Percentiles rank a stretch among this genome's conserved stretches.
Conservation (phyloP, 2,329 filamentous ascomycete genomes). For the Biscogniauxia mediterranea region DNA sequence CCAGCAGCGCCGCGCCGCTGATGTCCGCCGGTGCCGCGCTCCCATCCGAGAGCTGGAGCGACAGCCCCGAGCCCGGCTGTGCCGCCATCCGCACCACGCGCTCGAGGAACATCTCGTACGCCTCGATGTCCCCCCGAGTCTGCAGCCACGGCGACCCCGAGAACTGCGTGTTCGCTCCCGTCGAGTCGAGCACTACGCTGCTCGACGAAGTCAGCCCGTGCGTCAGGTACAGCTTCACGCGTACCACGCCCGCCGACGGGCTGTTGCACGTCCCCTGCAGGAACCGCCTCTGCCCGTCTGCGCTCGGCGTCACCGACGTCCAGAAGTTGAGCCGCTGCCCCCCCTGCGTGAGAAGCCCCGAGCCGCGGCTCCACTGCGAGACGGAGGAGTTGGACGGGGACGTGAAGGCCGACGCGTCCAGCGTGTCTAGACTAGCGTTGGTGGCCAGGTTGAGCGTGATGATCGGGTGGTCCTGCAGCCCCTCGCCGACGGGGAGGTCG, state of each 20-base stretch:
- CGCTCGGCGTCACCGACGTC: slow-evolving; percentile 36
- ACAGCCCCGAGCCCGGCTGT: slow-evolving; percentile 10
- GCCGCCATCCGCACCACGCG: slow-evolving; percentile 13
- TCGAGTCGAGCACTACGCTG: slow-evolving; percentile 10
- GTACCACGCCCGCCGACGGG: slow-evolving; percentile 9
- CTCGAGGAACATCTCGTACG: slow-evolving; percentile 11
- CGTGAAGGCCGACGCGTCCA: slow-evolving; percentile 45
- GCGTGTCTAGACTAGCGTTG: slow-evolving; percentile 39
- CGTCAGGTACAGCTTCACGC: slow-evolving; percentile 19
- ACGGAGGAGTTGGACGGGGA: not conserved
- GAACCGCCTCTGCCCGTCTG: slow-evolving; percentile 16
- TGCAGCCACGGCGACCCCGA: slow-evolving; percentile 13
- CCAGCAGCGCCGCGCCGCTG: slow-evolving; percentile 9
- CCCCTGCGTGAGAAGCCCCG: slow-evolving; percentile 49
- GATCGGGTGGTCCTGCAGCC: slow-evolving; percentile 34
- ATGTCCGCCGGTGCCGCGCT: slow-evolving; percentile 8
- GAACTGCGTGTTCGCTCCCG: slow-evolving; percentile 11
- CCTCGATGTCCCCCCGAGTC: slow-evolving; percentile 14
- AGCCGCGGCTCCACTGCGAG: slow-evolving; percentile 36
- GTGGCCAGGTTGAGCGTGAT: slow-evolving; percentile 10
- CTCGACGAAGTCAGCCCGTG: slow-evolving; percentile 16
- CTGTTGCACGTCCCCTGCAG: slow-evolving; percentile 17
- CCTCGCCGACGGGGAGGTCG: slow-evolving; percentile 39
- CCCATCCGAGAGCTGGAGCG: slow-evolving; percentile 11
- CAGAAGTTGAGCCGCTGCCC: slow-evolving; percentile 51